Evolutionary conservation across 805 yeast genomes (phyloP), one percentile per base, ranked within the genome.

Genomic region (Candida succiphila): DNA sequence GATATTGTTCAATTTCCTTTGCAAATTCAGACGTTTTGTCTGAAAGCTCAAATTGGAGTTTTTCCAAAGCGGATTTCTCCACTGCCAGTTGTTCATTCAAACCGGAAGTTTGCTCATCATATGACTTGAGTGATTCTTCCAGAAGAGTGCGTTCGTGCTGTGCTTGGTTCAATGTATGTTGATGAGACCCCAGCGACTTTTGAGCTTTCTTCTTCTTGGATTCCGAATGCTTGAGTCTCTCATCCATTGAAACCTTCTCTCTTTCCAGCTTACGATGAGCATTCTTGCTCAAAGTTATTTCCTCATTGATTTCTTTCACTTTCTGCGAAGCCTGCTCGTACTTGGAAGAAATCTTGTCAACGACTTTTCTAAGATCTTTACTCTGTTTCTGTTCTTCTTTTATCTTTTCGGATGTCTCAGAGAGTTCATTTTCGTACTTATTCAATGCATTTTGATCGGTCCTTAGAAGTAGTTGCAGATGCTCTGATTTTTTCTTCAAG

Each of bases 1-100:
- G 88, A 26, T 76, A 57, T 12, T 48, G 45, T 42, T 74, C 81
- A 33, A 88, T 80, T 46, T 82, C 69, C 7, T 65, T 68, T 1
- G 88, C 72, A 35, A 80, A 67, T 2, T 60, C 75, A 9, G 75
- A 67, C 0, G 97, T 89, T 50, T 85, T 84, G 30, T 74, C 78
- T 7, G 85, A 75, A 30, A 92, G 65, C 20, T 72, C 74, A 7
- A 64, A 43, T 45, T 87, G 74, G 10, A 88, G 75, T 18, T 67
- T 67, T 34, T 76, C 81, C 17, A 89, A 57, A n/a, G 58, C 60
- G 0, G 48, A 49, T 36, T 70, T 75, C 48, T 86, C 95, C 0
- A 39, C 39, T 7, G 62, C 61, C 17, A 82, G 56, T 2, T 70
- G 58, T 7, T 38, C 39, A 18, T 65, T 61, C 17, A 84, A 60